phyloP scores from a whole-genome alignment of 345 rosid species.

The Linum tenue region DNA sequence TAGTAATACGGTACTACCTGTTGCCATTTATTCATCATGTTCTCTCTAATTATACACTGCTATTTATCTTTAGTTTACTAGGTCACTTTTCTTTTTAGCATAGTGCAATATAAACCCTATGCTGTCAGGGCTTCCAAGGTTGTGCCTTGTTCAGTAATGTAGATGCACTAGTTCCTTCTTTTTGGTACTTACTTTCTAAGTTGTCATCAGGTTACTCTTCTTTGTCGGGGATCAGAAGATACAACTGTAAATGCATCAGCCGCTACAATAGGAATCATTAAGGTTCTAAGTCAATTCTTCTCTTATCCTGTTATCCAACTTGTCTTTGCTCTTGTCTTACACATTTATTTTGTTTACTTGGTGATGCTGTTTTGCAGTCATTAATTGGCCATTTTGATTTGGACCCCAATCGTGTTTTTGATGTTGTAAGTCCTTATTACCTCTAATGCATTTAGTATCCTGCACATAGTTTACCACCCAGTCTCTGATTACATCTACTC shows the following conservation, averaged over 20 bases:
- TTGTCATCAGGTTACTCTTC: slow-evolving; percentile 68
- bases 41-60: too few relatives aligned
- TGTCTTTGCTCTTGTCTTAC: slow-evolving; percentile 7
- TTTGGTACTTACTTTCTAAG: neutral
- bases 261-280: slow-evolving; percentile 83
- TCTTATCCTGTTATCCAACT: slow-evolving; percentile 3
- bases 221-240: slow-evolving; percentile 70
- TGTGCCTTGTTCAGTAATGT: neutral
- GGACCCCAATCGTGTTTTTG: slow-evolving; percentile 99
- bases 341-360: slow-evolving; percentile 15
- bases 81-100: neutral
- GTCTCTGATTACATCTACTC: slow-evolving; percentile 10
- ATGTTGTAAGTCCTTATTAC: slow-evolving; percentile 61
- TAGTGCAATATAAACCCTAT: neutral
- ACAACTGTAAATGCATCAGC: slow-evolving; percentile 50
- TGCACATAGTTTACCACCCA: slow-evolving; percentile 4
- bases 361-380: slow-evolving; percentile 53
- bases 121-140: neutral
- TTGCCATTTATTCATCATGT: too few relatives aligned
- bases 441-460: neutral
- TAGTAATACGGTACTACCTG: too few relatives aligned
- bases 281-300: slow-evolving; percentile 40
- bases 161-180: neutral
- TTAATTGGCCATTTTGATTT: slow-evolving; percentile 97
- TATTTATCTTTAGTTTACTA: neutral